These are phyloP conservation scores for Corchorus olitorius DNA, from an alignment of 345 rosid genomes.

Conservation along the genomic window DNA sequence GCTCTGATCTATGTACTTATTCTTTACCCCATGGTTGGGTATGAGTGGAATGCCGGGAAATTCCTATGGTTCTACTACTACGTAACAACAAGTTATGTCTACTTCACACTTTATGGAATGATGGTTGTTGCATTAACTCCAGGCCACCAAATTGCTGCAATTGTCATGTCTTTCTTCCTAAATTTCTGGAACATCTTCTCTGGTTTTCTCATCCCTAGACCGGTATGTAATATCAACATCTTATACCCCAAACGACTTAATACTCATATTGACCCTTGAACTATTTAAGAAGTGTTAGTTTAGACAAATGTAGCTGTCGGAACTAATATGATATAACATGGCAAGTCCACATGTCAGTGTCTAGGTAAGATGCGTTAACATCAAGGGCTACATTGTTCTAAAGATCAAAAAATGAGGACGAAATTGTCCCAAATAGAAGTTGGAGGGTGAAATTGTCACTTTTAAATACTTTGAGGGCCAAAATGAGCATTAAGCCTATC, in stretches of 20 bases:
- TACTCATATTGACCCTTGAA: too few species aligned
- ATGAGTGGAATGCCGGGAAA: slow-evolving; percentile 54
- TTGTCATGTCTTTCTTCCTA: slow-evolving; percentile 75
- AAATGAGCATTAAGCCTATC: neutral
- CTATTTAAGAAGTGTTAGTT: too few species aligned
- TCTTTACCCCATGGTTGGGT: slow-evolving; percentile 81
- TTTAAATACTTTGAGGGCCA: too few species aligned
- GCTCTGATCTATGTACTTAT: slow-evolving; percentile 46
- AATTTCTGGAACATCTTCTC: slow-evolving; percentile 87
- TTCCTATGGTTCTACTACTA: slow-evolving; percentile 68
- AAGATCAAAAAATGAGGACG: too few species aligned
- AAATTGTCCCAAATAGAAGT: too few species aligned
- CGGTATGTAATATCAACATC: slow-evolving; percentile 36
- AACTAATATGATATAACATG: too few species aligned
- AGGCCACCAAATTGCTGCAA: slow-evolving; percentile 64
- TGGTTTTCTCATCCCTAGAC: slow-evolving; percentile 72
- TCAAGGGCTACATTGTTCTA: too few species aligned
- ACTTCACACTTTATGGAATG: slow-evolving; percentile 82
- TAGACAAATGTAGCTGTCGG: too few species aligned
- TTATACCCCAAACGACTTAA: too few species aligned
- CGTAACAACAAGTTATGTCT: slow-evolving; percentile 55
- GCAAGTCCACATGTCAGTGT: too few species aligned
- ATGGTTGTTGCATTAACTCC: slow-evolving; percentile 81
- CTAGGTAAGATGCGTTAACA: too few species aligned
- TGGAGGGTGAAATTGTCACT: too few species aligned